Evolutionary conservation across 2,329 filamentous ascomycete species (phyloP), one percentile per base, ranked within the genome.

Genomic region (Colletotrichum neosansevieriae): DNA sequence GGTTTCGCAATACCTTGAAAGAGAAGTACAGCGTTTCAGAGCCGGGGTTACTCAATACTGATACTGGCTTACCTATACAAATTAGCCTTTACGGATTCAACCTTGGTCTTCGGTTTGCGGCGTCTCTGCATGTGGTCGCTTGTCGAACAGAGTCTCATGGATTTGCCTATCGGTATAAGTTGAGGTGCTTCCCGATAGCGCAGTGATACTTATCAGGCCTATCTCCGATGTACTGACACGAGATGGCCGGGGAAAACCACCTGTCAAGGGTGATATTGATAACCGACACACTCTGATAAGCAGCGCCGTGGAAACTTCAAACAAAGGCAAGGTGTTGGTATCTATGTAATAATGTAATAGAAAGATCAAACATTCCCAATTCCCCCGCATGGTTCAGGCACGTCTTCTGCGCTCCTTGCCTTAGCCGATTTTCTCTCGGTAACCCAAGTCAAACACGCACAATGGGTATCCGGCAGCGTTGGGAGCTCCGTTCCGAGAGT

Each of bases 401-500:
- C 38, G 34, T 42, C 19, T 21, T n/a, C 40, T 32, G 9, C 32
- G 49, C 19, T 21, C 38, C 36, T n/a, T 19, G 11, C 19, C 9
- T 19, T 9, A 17, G 19, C 40, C n/a, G 13, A 15, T 21, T 58
- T 32, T 32, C 24, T 19, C 44, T 44, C 29, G 44, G 36, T 17
- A n/a, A 45, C 21, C 29, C 17, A 15, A 17, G 40, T 29, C 17
- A n/a, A n/a, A 21, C 40, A 10, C 40, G 21, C 49, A 67, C 24
- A 6, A 67, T 66, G 61, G 61, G 56, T 10, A 44, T 65, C 21
- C 51, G 60, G 19, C 50, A 63, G 45, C 66, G 61, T 17, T 29
- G 54, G 38, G 54, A 53, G 56, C 66, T 69, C 62, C 62, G 66
- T 57, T 59, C 54, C 50, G 66, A 54, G 34, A 54, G 61, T 24